These are phyloP conservation scores for Cutaneotrichosporon spelunceum DNA, from an alignment of 1,284 basidiomycete genomes.

Conservation along the genomic window DNA sequence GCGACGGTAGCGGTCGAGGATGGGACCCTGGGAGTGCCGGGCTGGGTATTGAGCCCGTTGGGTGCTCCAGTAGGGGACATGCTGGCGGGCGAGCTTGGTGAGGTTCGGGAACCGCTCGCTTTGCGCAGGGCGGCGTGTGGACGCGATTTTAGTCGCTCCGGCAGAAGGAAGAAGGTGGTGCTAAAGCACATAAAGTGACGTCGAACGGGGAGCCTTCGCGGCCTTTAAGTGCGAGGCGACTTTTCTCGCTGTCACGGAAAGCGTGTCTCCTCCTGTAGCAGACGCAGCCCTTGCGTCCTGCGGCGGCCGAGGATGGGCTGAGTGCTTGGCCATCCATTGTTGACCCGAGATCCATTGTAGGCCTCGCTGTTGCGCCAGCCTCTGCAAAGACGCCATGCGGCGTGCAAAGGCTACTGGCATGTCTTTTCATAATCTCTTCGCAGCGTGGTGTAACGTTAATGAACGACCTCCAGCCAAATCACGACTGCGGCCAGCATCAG, in stretches of 20 bases:
- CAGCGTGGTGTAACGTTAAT: no score
- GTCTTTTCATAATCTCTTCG: no score
- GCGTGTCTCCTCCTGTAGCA: neutral
- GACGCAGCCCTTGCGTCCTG: neutral
- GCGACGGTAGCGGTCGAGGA: slow-evolving; percentile 15
- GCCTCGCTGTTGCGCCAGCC: neutral
- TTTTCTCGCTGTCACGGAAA: neutral
- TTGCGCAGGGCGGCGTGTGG: neutral
- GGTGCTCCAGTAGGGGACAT: neutral
- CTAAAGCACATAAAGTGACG: neutral
- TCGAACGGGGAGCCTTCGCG: neutral
- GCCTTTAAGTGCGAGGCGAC: neutral
- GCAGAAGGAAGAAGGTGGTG: neutral
- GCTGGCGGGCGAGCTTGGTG: neutral
- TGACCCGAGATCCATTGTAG: neutral
- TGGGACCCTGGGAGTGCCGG: neutral
- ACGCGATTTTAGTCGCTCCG: neutral
- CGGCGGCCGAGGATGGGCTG: neutral
- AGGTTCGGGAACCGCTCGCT: neutral
- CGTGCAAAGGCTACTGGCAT: neutral
- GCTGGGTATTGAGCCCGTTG: neutral
- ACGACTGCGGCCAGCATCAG: neutral
- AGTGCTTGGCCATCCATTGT: neutral
- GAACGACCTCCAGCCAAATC: neutral
- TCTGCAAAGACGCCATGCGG: neutral